phyloP scores from a whole-genome alignment of 805 yeast genomes.

The Blastobotrys attinorum region DNA sequence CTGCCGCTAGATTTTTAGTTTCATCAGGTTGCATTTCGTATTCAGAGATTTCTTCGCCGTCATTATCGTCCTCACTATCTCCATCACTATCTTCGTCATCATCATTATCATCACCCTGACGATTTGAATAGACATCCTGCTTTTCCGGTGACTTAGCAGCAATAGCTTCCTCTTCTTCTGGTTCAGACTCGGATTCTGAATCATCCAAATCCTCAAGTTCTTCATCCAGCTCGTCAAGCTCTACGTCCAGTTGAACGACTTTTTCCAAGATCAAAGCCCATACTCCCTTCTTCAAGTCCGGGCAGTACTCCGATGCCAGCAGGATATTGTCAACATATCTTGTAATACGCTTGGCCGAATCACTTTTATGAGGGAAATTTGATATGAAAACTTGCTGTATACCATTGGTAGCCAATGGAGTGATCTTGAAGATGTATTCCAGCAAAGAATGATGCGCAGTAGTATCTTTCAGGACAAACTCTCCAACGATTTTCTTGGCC shows the following conservation, averaged over 20 bases:
- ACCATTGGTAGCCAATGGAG: slow-evolving; percentile 72
- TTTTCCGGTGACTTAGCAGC: no score
- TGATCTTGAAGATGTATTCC: slow-evolving; percentile 53
- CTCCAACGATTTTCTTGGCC: slow-evolving; percentile 56
- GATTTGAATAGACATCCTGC: slow-evolving; percentile 22
- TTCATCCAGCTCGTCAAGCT: slow-evolving; percentile 79
- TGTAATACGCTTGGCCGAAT: slow-evolving; percentile 43
- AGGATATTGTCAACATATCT: slow-evolving; percentile 64
- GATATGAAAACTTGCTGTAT: slow-evolving; percentile 50
- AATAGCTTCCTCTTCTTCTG: slow-evolving; percentile 28
- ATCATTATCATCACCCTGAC: slow-evolving; percentile 27
- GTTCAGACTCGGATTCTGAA: slow-evolving; percentile 23
- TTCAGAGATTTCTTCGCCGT: slow-evolving; percentile 28
- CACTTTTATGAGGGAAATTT: slow-evolving; percentile 75
- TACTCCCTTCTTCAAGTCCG: slow-evolving; percentile 61
- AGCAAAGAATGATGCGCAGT: slow-evolving; percentile 58
- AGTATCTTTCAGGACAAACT: slow-evolving; percentile 39
- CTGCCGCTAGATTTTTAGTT: slow-evolving; percentile 26
- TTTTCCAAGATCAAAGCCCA: slow-evolving; percentile 80
- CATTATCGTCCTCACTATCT: slow-evolving; percentile 28
- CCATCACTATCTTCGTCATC: slow-evolving; percentile 26
- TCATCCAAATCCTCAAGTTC: slow-evolving; percentile 51
- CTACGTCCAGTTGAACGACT: slow-evolving; percentile 83
- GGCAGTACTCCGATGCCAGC: slow-evolving; percentile 55
- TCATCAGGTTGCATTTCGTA: slow-evolving; percentile 26